A percentile compares a stretch with the other conserved stretches of the same genome.
Evolutionary conservation across 2,329 filamentous ascomycete genomes (phyloP).

Genomic region (Colletotrichum australisinense): DNA sequence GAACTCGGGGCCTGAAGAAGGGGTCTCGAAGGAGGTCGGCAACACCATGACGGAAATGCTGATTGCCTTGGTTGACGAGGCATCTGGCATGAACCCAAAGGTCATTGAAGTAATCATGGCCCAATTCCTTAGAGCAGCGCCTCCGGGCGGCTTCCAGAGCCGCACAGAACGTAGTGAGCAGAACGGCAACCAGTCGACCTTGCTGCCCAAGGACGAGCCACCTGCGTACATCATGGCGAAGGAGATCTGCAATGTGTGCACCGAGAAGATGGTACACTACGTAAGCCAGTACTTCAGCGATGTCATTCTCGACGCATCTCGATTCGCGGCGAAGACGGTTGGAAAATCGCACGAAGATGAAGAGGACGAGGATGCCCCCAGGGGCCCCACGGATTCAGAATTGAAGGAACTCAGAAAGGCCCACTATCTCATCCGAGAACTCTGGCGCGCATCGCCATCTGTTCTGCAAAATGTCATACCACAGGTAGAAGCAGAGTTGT

Average conservation of each 20-base stretch:
- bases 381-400: slow-evolving; percentile 82
- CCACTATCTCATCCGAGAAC: slow-evolving; percentile 87
- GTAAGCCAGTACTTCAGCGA: slow-evolving; percentile 98
- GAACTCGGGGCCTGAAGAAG: slow-evolving; percentile 80
- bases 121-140: slow-evolving; percentile 91
- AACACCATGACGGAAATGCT: slow-evolving; percentile 91
- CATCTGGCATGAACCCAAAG: slow-evolving; percentile 78
- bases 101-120: slow-evolving; percentile 95
- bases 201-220: slow-evolving; percentile 88
- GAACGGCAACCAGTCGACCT: slow-evolving; percentile 83
- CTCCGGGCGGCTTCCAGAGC: slow-evolving; percentile 64
- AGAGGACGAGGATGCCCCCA: slow-evolving; percentile 69
- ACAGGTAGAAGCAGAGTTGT: slow-evolving; percentile 91
- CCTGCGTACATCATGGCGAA: slow-evolving; percentile 97
- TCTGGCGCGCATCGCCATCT: slow-evolving; percentile 91
- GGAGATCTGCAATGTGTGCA: slow-evolving; percentile 87
- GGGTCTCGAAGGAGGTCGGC: slow-evolving; percentile 92
- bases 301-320: slow-evolving; percentile 90
- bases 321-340: slow-evolving; percentile 65
- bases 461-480: slow-evolving; percentile 94
- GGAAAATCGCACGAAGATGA: slow-evolving; percentile 70
- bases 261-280: slow-evolving; percentile 94
- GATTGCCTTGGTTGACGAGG: slow-evolving; percentile 88
- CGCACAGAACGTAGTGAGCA: slow-evolving; percentile 66
- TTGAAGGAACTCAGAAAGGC: slow-evolving; percentile 90